These are phyloP conservation scores for Lumnitzera racemosa DNA, from an alignment of 345 rosid species.

Conservation along the genomic window DNA sequence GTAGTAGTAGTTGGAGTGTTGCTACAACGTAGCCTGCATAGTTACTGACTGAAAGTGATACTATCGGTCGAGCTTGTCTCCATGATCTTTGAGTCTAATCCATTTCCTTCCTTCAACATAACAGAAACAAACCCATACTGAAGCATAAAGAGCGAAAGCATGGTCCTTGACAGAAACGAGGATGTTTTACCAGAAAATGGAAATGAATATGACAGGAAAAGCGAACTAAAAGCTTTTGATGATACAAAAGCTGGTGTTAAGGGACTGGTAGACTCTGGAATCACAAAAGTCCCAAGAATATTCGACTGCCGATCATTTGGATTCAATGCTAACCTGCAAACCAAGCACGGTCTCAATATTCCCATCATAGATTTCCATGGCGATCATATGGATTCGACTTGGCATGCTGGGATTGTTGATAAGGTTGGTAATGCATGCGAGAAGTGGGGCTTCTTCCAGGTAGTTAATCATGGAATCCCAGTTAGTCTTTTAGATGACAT, in stretches of 20 bases:
- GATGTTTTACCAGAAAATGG: not conserved
- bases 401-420: not conserved
- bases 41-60: no score
- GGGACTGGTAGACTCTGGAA: constrained; percentile 11
- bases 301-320: constrained; percentile 1
- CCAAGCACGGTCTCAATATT: not conserved
- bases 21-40: no score
- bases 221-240: constrained; percentile 15
- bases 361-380: constrained; percentile 12
- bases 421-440: constrained; percentile 5
- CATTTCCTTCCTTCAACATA: no score
- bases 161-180: no score
- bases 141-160: no score
- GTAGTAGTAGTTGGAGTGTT: no score
- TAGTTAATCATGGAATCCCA: constrained; percentile 16
- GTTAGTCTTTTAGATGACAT: constrained; percentile 9
- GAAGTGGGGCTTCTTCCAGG: constrained; percentile 22
- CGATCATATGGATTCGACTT: not conserved
- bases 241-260: constrained; percentile 12
- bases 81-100: no score
- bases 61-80: no score
- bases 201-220: constrained; percentile 11
- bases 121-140: no score
- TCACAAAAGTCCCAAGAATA: constrained; percentile 9
- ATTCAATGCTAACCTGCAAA: not conserved